A percentile compares a stretch with the other conserved stretches of the same genome.
Evolutionary conservation across 768 basidiomycete species (phyloP).

Genomic region (Terana coerulea): DNA sequence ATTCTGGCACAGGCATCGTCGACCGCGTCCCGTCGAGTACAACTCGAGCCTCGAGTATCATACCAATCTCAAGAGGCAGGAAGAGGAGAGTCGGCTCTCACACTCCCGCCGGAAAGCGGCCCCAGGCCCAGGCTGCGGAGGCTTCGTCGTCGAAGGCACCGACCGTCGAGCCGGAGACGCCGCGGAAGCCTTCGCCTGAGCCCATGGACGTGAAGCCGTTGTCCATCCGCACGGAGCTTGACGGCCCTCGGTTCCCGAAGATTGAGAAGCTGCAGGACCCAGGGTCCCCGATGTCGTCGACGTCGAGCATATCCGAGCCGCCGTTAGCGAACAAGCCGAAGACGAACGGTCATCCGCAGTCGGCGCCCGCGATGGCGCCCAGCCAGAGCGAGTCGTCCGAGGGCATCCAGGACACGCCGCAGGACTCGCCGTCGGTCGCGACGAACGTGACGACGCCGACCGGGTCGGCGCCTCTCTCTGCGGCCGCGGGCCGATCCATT

Average conservation of each 20-base stretch:
- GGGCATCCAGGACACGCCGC: conserved; percentile 6
- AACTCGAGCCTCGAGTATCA: conserved; percentile 75
- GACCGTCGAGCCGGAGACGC: conserved; percentile 50
- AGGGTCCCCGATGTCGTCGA: conserved; percentile 60
- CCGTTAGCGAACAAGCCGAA: conserved; percentile 69
- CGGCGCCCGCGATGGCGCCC: conserved; percentile 19
- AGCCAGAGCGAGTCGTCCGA: conserved; percentile 16
- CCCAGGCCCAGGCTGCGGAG: conserved; percentile 43
- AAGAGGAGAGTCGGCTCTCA: conserved; percentile 50
- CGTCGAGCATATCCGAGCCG: conserved; percentile 70
- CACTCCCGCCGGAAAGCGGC: conserved; percentile 55
- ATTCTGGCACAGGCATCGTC: conserved; percentile 84
- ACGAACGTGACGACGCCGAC: conserved; percentile 12
- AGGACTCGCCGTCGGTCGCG: conserved; percentile 1
- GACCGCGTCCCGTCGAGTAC: conserved; percentile 78
- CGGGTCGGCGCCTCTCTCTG: conserved; percentile 7
- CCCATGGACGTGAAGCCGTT: conserved; percentile 31
- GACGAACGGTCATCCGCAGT: conserved; percentile 47
- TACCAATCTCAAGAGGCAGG: conserved; percentile 48
- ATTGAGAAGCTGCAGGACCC: conserved; percentile 36
- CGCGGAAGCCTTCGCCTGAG: conserved; percentile 38
- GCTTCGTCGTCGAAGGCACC: conserved; percentile 33
- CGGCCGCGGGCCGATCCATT: background rate
- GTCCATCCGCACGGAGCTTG: conserved; percentile 29
- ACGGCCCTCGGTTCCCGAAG: conserved; percentile 25